Evolutionary conservation across 1,139 yeast species (phyloP), one percentile per base, ranked within the genome.

Genomic region (Suhomyces chickasaworum): DNA sequence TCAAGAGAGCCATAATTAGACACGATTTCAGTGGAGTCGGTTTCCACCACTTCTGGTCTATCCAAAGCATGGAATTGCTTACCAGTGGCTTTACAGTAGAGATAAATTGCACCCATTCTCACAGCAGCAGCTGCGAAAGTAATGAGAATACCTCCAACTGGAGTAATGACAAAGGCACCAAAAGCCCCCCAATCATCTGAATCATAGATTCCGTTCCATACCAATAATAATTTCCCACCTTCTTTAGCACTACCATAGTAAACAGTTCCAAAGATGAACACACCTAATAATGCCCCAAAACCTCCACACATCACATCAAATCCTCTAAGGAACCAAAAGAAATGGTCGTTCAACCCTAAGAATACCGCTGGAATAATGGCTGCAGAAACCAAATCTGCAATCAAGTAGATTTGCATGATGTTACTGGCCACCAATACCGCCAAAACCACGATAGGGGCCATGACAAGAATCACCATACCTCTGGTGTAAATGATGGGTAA

Each of bases 101-200:
- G 17, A 54, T 69, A 81, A 31, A 62, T 52, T 2, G 67, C 53
- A 0, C 59, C 51, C 35, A 81, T 63, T 63, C 97, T 78, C 8
- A 78, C 30, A 1, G 61, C 83, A 29, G 86, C 77, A 39, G 77
- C 73, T 35, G 73, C 58, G 17, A 78, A 65, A 1, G 89, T 84
- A 51, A 84, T 71, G 2, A 85, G 52, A 2, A 90, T 56, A 16
- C 95, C 90, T 16, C 95, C 95, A 41, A 84, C 76, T 4, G 97
- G 97, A 1, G 97, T 95, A 53, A 84, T 87, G 6, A 88, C 95
- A 67, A 90, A 90, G 1, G 97, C 97, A 25, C 96, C 97, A 68
- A 90, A 91, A 0, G 96, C 83, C 58, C 95, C 89, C 97, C 97
- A 91, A 63, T 91, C 97, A 46, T 78, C 80, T 12, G 78, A 68